Evolutionary conservation across 2,329 filamentous ascomycete genomes (phyloP).

Genomic region (Zarea fungicola): DNA sequence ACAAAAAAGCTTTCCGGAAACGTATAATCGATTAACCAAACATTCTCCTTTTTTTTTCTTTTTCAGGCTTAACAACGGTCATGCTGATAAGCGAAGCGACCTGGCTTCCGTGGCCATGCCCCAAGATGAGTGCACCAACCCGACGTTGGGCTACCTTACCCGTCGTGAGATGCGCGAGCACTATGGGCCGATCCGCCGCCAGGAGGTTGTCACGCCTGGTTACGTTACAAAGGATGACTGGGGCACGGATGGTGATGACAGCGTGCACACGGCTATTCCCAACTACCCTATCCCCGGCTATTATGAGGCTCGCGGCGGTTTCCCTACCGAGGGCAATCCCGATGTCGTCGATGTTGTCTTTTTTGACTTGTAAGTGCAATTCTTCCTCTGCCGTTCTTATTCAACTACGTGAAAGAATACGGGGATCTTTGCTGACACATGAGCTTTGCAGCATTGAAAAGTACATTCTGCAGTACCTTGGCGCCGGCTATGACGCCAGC

Average conservation of each 20-base stretch:
- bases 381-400: neutral
- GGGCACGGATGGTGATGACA: constrained; percentile 51
- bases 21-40: too few species aligned
- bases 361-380: constrained; percentile 42
- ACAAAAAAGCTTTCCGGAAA: neutral
- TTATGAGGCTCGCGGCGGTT: constrained; percentile 44
- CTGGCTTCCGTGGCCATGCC: constrained; percentile 32
- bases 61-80: constrained; percentile 38
- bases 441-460: constrained; percentile 29
- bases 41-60: neutral
- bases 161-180: constrained; percentile 22
- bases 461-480: constrained; percentile 32
- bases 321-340: constrained; percentile 38
- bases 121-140: constrained; percentile 44
- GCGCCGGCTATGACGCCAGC: constrained; percentile 27
- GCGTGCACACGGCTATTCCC: constrained; percentile 43
- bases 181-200: constrained; percentile 41
- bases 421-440: neutral
- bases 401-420: neutral
- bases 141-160: constrained; percentile 26
- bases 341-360: constrained; percentile 49
- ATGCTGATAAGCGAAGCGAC: constrained; percentile 29
- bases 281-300: constrained; percentile 43
- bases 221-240: constrained; percentile 54
- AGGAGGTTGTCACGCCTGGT: constrained; percentile 42